phyloP scores from a whole-genome alignment of 1,139 yeast genomes.

The Kodamaea alishanica region DNA sequence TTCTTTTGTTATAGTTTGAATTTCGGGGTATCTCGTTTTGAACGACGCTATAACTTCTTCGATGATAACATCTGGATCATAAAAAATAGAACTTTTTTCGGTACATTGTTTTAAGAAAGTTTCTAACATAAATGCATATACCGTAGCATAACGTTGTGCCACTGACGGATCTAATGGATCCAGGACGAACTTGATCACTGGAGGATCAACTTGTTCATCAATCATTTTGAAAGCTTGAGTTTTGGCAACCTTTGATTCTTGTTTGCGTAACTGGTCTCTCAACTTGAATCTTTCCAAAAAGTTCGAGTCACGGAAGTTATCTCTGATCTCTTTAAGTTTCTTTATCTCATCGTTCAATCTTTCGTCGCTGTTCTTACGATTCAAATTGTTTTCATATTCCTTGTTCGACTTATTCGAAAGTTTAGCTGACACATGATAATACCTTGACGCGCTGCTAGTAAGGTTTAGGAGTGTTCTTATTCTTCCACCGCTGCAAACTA shows the following conservation, averaged over 20 bases:
- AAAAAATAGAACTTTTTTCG: conserved; percentile 9
- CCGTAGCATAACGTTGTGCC: conserved; percentile 17
- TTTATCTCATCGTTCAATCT: conserved; percentile 19
- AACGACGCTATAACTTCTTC: conserved; percentile 23
- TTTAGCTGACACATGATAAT: too few species aligned
- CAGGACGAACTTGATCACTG: conserved; percentile 17
- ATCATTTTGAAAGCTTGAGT: conserved; percentile 20
- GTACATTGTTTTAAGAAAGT: conserved; percentile 26
- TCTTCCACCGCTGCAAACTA: too few species aligned
- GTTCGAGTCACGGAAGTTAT: conserved; percentile 23
- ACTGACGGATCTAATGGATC: conserved; percentile 21
- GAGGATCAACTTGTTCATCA: conserved; percentile 19
- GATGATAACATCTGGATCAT: conserved; percentile 20
- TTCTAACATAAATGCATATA: conserved; percentile 24
- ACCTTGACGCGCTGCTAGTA: too few species aligned
- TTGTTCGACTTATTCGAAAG: too few species aligned
- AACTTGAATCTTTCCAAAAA: conserved; percentile 25
- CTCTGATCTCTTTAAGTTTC: conserved; percentile 21
- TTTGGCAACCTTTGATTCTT: conserved; percentile 23
- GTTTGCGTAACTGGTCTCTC: conserved; percentile 23
- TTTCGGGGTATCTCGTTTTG: conserved; percentile 18
- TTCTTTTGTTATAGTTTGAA: conserved; percentile 21
- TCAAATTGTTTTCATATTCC: too few species aligned
- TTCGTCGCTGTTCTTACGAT: conserved; percentile 9
- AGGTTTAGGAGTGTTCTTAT: too few species aligned